Percentiles rank a stretch among this genome's conserved stretches.
phyloP scores from a whole-genome alignment of 345 rosid genomes.

The Clausena lansium region DNA sequence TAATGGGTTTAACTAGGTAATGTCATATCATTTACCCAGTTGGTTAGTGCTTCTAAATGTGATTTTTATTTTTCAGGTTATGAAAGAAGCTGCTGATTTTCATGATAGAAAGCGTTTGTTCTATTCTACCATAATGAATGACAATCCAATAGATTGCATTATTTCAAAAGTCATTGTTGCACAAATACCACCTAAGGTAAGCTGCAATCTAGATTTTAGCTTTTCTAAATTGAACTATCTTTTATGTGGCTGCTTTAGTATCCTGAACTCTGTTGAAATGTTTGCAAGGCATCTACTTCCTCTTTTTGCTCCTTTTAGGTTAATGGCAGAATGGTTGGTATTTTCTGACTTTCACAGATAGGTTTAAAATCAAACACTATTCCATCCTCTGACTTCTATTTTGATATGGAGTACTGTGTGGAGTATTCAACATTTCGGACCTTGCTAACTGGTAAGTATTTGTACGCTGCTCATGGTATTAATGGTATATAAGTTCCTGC shows the following conservation, averaged over 20 bases:
- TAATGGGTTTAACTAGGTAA: constrained; percentile 15
- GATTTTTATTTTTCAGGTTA: constrained; percentile 46
- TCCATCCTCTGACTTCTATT: constrained; percentile 58
- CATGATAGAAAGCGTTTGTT: constrained; percentile 77
- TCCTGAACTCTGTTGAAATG: constrained; percentile 8
- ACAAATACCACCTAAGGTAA: constrained; percentile 57
- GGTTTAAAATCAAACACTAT: constrained; percentile 38
- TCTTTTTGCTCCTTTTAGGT: neutral
- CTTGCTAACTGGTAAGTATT: constrained; percentile 48
- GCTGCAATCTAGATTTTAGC: constrained; percentile 16
- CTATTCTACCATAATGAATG: constrained; percentile 87
- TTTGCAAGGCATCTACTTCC: constrained; percentile 4
- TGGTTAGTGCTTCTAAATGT: constrained; percentile 11
- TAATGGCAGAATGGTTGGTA: constrained; percentile 9
- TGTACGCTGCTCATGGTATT: constrained; percentile 8
- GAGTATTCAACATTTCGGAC: constrained; percentile 85
- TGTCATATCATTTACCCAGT: constrained; percentile 12
- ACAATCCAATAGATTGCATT: constrained; percentile 82
- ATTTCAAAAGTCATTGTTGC: constrained; percentile 63
- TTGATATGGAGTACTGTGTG: constrained; percentile 89
- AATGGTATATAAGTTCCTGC: constrained; percentile 6
- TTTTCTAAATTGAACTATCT: neutral
- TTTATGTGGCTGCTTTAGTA: neutral
- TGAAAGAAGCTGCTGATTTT: constrained; percentile 55
- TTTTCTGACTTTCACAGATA: constrained; percentile 47